Evolutionary conservation across 331 rosid species (phyloP).

Genomic region (Cucumis variabilis): DNA sequence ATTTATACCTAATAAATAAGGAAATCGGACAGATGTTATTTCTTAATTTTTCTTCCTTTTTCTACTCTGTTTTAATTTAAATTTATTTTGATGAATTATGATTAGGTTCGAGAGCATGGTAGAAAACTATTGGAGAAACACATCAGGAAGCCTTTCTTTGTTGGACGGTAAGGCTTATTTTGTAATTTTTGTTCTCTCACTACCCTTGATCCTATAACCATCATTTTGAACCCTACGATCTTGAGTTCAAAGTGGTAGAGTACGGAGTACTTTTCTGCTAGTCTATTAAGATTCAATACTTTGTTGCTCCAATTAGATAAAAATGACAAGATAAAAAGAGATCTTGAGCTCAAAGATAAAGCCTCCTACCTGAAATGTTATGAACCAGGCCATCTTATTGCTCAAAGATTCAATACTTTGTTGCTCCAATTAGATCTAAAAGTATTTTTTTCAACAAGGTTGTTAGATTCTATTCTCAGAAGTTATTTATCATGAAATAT

Average conservation of each 20-base stretch:
- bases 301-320: not conserved
- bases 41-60: not conserved
- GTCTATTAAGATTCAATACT: not conserved
- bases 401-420: too few species aligned
- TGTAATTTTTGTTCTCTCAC: constrained; percentile 2
- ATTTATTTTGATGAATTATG: not conserved
- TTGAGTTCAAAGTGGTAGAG: not conserved
- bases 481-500: too few species aligned
- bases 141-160: constrained; percentile 85
- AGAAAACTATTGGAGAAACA: constrained; percentile 91
- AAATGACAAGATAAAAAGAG: not conserved
- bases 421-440: too few species aligned
- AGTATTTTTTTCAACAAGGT: too few species aligned
- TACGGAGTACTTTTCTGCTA: not conserved
- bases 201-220: not conserved
- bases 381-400: too few species aligned
- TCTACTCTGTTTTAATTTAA: not conserved
- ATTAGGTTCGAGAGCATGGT: constrained; percentile 94
- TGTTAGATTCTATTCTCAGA: too few species aligned
- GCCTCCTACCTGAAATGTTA: not conserved
- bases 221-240: not conserved
- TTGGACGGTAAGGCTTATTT: constrained; percentile 61
- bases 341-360: not conserved
- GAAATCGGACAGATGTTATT: not conserved
- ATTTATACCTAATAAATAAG: not conserved